Evolutionary conservation across 495 filamentous ascomycete genomes (phyloP), one percentile per base, ranked within the genome.

Genomic region (Bryoglossum gracile): DNA sequence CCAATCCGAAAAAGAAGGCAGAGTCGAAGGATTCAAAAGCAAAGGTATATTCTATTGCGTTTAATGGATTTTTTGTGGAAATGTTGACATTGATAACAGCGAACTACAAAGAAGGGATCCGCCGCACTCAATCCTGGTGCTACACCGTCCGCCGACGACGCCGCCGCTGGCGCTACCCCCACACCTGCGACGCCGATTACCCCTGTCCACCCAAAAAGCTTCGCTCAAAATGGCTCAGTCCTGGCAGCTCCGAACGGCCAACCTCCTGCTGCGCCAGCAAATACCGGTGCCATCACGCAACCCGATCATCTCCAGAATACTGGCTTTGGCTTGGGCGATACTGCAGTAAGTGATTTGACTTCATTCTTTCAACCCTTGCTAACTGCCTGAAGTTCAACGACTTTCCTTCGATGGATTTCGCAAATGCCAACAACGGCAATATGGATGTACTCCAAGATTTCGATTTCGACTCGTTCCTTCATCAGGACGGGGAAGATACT

Each of bases 381-480:
- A 54, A 28, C 23, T 30, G 26, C 13, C 13, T 30, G 26, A 30
- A 30, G 26, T 30, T 30, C 26, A 30, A 5, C 46, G 50, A 49
- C 14, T 43, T 41, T 18, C 30, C 30, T 19, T 17, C 18, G 3
- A 72, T 86, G 60, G 80, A 83, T 46, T 55, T 53, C 45, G 73
- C 72, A 55, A 68, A 74, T 43, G 68, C 71, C 4, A 58, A 64
- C 36, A 65, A 85, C 57, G 73, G 78, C 45, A 77, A 73, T 23
- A 68, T 69, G 37, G 76, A 90, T 62, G 83, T 94, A n/a, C 70
- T 97, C 40, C 83, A 88, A 60, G 85, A 86, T 57, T 97, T 97
- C 56, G 91, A 97, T 65, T 97, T 97, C 63, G 91, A 97, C 65
- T 88, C 86, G 0, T 97, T 96, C 77, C 70, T 97, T n/a, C 70